Evolutionary conservation across 805 yeast species (phyloP), one percentile per base, ranked within the genome.

Genomic region (Priceomyces fermenticarens): DNA sequence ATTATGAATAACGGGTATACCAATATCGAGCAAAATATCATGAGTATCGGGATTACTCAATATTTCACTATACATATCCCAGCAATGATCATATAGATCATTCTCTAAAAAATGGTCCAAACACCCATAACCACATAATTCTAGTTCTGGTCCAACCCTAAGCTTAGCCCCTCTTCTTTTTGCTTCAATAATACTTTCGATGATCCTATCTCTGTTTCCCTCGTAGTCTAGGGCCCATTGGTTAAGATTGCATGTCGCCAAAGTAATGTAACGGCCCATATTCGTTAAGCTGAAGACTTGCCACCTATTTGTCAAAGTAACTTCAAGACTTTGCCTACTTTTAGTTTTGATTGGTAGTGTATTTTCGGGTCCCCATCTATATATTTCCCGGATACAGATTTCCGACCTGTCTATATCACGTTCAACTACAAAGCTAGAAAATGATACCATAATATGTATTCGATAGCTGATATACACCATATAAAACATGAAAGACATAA

Each of bases 211-310:
- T 40, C 97, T 75, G 63, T 93, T 93, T 4, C 99, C 99, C 62
- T 91, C 98, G 62, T 88, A 93, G 61, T 93, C 99, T 40, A 93
- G 72, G 0, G 99, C 97, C 99, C 99, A 93, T 75, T 93, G 99
- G 67, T 93, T 93, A 48, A 93, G 73, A 54, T 90, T 88, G 65
- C 98, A 91, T 1, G 98, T 90, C 1, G 98, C 90, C 29, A 91
- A 70, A 0, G 97, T 91, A 36, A 90, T 81, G 42, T 85, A 75
- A 40, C 88, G 93, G 1, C 95, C 90, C 97, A 90, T 90, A 10
- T 15, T 44, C 15, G 31, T 5, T 20, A 20, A 20, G 8, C 8
- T 4, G 25, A 20, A 20, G 25, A 20, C 8, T 20, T 20, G 4
- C 25, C 25, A 8, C 8, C 25, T 20, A 20, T 20, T 20, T 20